Evolutionary conservation across 768 basidiomycete species (phyloP), one percentile per base, ranked within the genome.

Genomic region (Tricholoma flavovirens): DNA sequence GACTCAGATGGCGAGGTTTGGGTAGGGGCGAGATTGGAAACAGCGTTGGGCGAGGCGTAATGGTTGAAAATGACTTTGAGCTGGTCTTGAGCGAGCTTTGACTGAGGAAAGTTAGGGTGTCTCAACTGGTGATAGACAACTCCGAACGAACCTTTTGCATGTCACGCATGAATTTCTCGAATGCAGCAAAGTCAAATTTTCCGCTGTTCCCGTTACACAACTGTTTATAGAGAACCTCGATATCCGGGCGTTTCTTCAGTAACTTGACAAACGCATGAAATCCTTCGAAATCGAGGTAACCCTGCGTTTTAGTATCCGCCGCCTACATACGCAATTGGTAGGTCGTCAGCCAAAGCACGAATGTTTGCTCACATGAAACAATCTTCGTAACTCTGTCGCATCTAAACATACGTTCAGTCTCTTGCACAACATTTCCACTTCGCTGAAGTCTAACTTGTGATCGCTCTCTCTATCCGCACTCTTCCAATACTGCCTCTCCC

Each of bases 401-500:
- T 77, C 75, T 15, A 82, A 73, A 55, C 81, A 82, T 42, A 87
- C 79, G 65, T 90, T 89, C 63, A 93, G 70, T 35, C 88, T 73
- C 65, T 74, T 78, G 68, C 89, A 93, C 48, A 93, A 69, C 55
- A 75, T 77, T 66, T 88, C 83, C 5, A 90, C 80, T 60, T 93
- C 87, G 10, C 81, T 82, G 58, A 90, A 88, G 43, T 79, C 80
- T 40, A 92, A 66, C 51, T 77, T 77, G 58, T 84, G 79, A 65
- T 88, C 86, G 5, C 77, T 75, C 42, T 79, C 74, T 38, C 80
- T 75, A 59, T 88, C 86, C 0, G 85, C 82, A 12, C 79, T 81
- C 64, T 85, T 89, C 90, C 91, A 93, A 66, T 87, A 89, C 67
- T 87, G 86, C 54, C 82, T 78, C 71, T 90, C 83, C 91, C 90